A percentile compares a stretch with the other conserved stretches of the same genome.
Evolutionary conservation across 2,329 filamentous ascomycete genomes (phyloP).

Genomic region (Amphichorda felina): DNA sequence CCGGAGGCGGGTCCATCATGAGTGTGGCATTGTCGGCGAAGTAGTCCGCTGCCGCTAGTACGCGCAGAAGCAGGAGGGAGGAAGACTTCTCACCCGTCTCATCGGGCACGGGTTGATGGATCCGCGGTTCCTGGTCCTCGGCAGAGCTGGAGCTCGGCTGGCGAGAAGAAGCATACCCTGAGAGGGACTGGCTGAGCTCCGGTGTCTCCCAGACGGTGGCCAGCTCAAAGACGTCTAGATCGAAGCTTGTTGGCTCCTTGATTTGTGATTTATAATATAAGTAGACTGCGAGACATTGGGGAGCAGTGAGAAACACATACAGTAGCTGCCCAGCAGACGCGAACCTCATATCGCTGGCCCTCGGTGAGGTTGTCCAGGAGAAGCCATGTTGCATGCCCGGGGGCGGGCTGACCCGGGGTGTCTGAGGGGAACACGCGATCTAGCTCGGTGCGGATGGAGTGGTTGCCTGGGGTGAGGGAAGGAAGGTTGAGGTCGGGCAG

Average conservation of each 20-base stretch:
- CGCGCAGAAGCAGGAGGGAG: slow-evolving; percentile 58
- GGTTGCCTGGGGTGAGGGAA: slow-evolving; percentile 44
- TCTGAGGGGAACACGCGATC: slow-evolving; percentile 54
- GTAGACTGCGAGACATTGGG: not conserved
- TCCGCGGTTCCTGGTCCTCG: not conserved
- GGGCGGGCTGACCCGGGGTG: slow-evolving; percentile 20
- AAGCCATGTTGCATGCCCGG: slow-evolving; percentile 64
- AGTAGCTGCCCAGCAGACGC: slow-evolving; percentile 87
- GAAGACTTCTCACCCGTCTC: slow-evolving; percentile 12
- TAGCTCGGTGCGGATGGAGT: slow-evolving; percentile 49
- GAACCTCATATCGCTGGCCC: slow-evolving; percentile 75
- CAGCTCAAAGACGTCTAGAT: slow-evolving; percentile 52
- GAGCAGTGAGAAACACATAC: slow-evolving; percentile 38
- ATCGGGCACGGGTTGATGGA: slow-evolving; percentile 3
- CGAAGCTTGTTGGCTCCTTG: slow-evolving; percentile 83
- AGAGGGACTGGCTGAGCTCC: slow-evolving; percentile 53
- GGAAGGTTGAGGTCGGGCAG: slow-evolving; percentile 49
- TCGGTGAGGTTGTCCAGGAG: slow-evolving; percentile 59
- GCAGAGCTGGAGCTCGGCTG: not conserved
- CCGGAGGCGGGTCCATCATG: slow-evolving; percentile 64
- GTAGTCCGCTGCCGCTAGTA: slow-evolving; percentile 74
- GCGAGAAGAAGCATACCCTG: slow-evolving; percentile 40
- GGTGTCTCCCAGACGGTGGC: slow-evolving; percentile 48
- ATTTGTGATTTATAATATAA: not conserved
- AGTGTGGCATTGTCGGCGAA: slow-evolving; percentile 62